phyloP scores from a whole-genome alignment of 2,329 filamentous ascomycete genomes.

The Leptographium wingfieldii region DNA sequence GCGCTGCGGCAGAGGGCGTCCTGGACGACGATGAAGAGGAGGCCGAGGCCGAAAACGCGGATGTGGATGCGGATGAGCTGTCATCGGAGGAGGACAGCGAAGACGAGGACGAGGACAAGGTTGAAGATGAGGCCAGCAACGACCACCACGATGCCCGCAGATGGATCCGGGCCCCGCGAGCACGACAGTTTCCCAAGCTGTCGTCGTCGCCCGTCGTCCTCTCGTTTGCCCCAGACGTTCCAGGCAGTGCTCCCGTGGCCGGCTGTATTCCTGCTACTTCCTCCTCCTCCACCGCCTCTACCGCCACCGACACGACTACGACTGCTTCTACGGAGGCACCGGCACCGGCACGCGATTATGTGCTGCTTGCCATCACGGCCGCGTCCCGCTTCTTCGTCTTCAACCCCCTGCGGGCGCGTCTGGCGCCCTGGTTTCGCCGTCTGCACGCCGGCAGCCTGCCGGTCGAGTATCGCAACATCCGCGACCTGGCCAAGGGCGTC shows the following conservation, averaged over 20 bases:
- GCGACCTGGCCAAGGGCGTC: slow-evolving; percentile 71
- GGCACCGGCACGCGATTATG: slow-evolving; percentile 29
- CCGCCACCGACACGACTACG: no score
- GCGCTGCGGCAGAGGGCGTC: no score
- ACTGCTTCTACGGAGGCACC: no score
- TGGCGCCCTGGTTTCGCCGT: slow-evolving; percentile 75
- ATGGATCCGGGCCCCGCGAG: slow-evolving; percentile 66
- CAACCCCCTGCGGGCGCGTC: slow-evolving; percentile 59
- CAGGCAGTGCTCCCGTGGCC: slow-evolving; percentile 14
- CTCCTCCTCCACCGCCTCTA: no score
- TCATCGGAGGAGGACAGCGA: slow-evolving; percentile 17
- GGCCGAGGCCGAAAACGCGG: slow-evolving; percentile 20
- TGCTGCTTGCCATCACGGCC: slow-evolving; percentile 39
- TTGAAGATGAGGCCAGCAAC: background rate
- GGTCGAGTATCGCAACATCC: slow-evolving; percentile 56
- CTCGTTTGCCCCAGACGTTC: slow-evolving; percentile 48
- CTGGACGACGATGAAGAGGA: slow-evolving; percentile 17
- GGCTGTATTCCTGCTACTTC: background rate
- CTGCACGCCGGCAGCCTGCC: slow-evolving; percentile 71
- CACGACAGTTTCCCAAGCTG: slow-evolving; percentile 56
- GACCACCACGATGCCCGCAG: slow-evolving; percentile 12
- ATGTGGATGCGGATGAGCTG: slow-evolving; percentile 15
- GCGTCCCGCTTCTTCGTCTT: slow-evolving; percentile 62
- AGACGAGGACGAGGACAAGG: slow-evolving; percentile 15
- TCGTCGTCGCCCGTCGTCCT: slow-evolving; percentile 52